These are phyloP conservation scores for Fusarium oligoseptatum DNA, from an alignment of 2,329 filamentous ascomycete genomes.

Conservation along the genomic window DNA sequence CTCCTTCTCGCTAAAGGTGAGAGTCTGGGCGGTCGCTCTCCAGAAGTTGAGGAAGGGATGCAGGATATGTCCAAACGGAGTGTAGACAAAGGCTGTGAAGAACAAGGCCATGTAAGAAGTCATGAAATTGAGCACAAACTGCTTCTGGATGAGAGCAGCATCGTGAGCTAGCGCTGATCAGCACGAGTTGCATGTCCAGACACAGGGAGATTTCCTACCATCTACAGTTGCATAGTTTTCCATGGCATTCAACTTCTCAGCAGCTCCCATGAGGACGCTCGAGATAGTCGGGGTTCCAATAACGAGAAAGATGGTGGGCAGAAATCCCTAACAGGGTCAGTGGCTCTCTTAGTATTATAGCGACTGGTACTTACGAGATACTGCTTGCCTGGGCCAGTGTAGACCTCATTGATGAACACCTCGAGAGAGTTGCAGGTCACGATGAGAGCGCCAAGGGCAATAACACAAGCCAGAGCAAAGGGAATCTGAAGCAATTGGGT, in stretches of 20 bases:
- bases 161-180: conserved; percentile 72
- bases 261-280: conserved; percentile 79
- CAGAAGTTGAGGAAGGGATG: conserved; percentile 90
- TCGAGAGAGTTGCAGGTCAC: conserved; percentile 91
- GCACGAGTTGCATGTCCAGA: neutral
- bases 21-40: conserved; percentile 77
- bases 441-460: conserved; percentile 84
- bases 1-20: conserved; percentile 82
- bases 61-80: conserved; percentile 87
- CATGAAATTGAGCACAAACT: conserved; percentile 97
- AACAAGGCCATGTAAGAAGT: conserved; percentile 94
- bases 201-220: conserved; percentile 52
- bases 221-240: conserved; percentile 96
- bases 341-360: neutral
- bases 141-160: conserved; percentile 87
- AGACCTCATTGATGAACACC: conserved; percentile 95
- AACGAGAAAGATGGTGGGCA: conserved; percentile 90
- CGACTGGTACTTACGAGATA: conserved; percentile 73
- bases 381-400: conserved; percentile 87
- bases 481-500: conserved; percentile 86
- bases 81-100: conserved; percentile 93
- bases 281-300: conserved; percentile 84
- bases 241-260: conserved; percentile 80
- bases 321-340: conserved; percentile 73
- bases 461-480: conserved; percentile 81